phyloP scores from a whole-genome alignment of 495 filamentous ascomycete genomes.

The Choiromyces venosus region DNA sequence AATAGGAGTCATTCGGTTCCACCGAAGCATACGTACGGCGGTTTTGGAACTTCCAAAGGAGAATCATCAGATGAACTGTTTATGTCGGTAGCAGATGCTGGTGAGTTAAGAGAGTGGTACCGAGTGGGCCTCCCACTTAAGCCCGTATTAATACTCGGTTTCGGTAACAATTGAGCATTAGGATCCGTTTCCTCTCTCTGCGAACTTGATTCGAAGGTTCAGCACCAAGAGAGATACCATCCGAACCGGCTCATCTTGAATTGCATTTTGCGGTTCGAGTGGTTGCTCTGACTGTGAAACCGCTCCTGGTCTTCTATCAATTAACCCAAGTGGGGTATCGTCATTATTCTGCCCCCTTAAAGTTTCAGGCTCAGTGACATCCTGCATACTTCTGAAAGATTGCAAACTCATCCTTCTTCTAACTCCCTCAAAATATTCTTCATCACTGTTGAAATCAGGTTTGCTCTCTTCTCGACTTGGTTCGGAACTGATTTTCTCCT shows the following conservation, averaged over 20 bases:
- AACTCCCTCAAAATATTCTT: conserved; percentile 3
- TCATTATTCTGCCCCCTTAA: neutral
- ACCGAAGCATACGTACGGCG: neutral
- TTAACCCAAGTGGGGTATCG: neutral
- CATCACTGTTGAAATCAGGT: conserved; percentile 12
- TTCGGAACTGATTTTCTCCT: conserved; percentile 10
- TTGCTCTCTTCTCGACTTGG: conserved; percentile 20
- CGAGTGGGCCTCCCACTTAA: neutral
- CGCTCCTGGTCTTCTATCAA: conserved; percentile 4
- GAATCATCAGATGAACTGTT: neutral
- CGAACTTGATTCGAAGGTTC: conserved; percentile 10
- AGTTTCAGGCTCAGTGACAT: neutral
- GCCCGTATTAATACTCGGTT: conserved; percentile 1
- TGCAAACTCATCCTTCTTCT: conserved; percentile 18
- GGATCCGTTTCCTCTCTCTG: conserved; percentile 15
- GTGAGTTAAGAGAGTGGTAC: neutral
- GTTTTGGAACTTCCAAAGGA: neutral
- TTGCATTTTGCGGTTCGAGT: conserved; percentile 6
- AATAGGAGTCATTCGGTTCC: conserved; percentile 6
- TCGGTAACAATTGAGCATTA: neutral
- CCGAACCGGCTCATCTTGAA: conserved; percentile 4
- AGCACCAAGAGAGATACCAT: conserved; percentile 8
- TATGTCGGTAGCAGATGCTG: conserved; percentile 4
- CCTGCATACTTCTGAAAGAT: conserved; percentile 12
- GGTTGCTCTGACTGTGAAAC: neutral